phyloP scores from a whole-genome alignment of 805 yeast species.

The Saccharomycopsis sp. region DNA sequence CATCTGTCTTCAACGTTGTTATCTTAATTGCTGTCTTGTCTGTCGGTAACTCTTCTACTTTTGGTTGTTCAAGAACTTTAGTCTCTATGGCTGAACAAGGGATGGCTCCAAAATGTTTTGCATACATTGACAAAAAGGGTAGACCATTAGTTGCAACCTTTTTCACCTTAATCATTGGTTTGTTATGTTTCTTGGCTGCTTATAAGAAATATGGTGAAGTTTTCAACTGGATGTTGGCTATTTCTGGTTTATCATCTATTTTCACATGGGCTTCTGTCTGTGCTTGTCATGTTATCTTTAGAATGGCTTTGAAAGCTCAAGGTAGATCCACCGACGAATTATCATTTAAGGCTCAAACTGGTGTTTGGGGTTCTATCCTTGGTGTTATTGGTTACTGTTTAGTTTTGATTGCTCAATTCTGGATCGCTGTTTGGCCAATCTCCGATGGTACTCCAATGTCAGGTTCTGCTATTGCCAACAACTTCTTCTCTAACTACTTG shows the following conservation, averaged over 20 bases:
- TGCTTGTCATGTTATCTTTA: conserved; percentile 52
- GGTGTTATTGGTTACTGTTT: conserved; percentile 53
- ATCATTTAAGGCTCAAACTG: conserved; percentile 59
- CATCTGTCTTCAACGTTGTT: conserved; percentile 61
- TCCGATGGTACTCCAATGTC: conserved; percentile 57
- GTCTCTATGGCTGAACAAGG: conserved; percentile 59
- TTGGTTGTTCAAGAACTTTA: conserved; percentile 60
- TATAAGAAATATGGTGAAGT: conserved; percentile 45
- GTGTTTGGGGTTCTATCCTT: conserved; percentile 58
- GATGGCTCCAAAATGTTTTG: conserved; percentile 49
- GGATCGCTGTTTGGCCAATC: conserved; percentile 73
- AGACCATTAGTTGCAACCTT: conserved; percentile 56
- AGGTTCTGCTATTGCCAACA: conserved; percentile 41
- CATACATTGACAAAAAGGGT: conserved; percentile 59
- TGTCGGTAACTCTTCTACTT: conserved; percentile 69
- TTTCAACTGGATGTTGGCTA: conserved; percentile 58
- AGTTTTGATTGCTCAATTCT: conserved; percentile 70
- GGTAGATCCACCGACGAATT: conserved; percentile 67
- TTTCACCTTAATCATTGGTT: conserved; percentile 46
- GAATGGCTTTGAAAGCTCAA: conserved; percentile 56
- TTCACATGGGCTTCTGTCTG: conserved; percentile 61
- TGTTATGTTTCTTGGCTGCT: conserved; percentile 52
- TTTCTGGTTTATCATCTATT: conserved; percentile 56
- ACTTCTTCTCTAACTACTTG: conserved; percentile 61
- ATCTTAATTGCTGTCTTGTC: conserved; percentile 61